These are phyloP conservation scores for Tuber magnatum DNA, from an alignment of 495 filamentous ascomycete genomes.

Conservation along the genomic window DNA sequence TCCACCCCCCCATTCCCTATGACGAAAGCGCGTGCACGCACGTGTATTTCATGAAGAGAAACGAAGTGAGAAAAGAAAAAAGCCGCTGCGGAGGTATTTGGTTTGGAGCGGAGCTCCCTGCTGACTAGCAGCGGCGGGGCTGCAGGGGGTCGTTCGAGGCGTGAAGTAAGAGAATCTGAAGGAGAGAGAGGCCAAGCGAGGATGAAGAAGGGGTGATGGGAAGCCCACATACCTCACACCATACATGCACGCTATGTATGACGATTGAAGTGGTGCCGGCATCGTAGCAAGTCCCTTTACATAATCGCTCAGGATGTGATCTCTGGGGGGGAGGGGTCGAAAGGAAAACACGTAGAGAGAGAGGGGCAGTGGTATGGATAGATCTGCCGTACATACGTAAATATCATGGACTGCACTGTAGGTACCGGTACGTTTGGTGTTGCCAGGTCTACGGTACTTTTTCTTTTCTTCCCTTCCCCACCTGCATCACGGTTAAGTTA, in stretches of 20 bases:
- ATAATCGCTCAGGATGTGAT: background rate
- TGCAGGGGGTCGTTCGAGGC: background rate
- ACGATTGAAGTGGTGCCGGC: background rate
- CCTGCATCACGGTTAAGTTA: background rate
- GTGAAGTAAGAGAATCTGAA: background rate
- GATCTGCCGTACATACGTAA: background rate
- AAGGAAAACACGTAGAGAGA: background rate
- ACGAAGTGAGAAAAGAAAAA: background rate
- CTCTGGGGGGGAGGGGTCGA: background rate
- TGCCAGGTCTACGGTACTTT: background rate
- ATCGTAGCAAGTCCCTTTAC: background rate
- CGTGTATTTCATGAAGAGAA: background rate
- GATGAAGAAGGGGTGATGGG: background rate
- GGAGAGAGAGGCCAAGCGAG: background rate
- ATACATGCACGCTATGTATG: background rate
- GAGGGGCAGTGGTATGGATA: background rate
- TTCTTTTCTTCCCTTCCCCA: background rate
- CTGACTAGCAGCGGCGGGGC: background rate
- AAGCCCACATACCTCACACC: background rate
- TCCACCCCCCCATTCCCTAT: background rate
- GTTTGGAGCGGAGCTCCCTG: background rate
- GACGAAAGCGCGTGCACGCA: background rate
- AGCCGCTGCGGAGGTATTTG: background rate
- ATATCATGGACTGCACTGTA: background rate
- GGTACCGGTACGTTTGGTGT: background rate